These are phyloP conservation scores for Dorcoceras hygrometricum DNA, from an alignment of 257 asterid species.

Conservation along the genomic window DNA sequence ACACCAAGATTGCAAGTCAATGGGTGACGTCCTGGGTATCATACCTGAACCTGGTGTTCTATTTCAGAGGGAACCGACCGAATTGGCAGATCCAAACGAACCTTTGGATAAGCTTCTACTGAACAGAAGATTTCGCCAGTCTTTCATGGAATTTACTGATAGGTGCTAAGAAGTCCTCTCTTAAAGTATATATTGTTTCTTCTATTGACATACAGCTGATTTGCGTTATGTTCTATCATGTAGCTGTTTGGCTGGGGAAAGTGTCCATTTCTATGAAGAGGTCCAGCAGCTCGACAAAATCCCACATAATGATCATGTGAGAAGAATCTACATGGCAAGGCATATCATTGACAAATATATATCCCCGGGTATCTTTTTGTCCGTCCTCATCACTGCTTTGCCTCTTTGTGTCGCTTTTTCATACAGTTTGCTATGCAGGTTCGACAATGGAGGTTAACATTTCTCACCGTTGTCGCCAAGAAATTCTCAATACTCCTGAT, in stretches of 20 bases:
- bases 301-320: conserved; percentile 53
- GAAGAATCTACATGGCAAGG: conserved; percentile 87
- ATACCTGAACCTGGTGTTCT: conserved; percentile 54
- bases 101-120: conserved; percentile 75
- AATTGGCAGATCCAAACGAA: conserved; percentile 46
- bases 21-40: conserved; percentile 69
- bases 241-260: conserved; percentile 91
- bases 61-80: conserved; percentile 35
- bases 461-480: conserved; percentile 69
- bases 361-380: conserved; percentile 49
- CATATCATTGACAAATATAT: conserved; percentile 73
- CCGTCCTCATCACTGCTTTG: background rate
- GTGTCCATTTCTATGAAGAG: conserved; percentile 76
- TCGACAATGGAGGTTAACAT: conserved; percentile 83
- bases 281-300: conserved; percentile 74
- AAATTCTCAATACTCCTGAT: conserved; percentile 56
- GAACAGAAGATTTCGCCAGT: conserved; percentile 61
- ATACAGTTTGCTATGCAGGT: conserved; percentile 36
- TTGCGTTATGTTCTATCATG: conserved; percentile 6
- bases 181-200: background rate
- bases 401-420: conserved; percentile 8
- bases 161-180: conserved; percentile 36
- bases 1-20: conserved; percentile 42
- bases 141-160: conserved; percentile 79
- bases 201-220: background rate